Base-by-base conservation (phyloP, 768 basidiomycete genomes). In the Panaeolus cyanescens region DNA sequence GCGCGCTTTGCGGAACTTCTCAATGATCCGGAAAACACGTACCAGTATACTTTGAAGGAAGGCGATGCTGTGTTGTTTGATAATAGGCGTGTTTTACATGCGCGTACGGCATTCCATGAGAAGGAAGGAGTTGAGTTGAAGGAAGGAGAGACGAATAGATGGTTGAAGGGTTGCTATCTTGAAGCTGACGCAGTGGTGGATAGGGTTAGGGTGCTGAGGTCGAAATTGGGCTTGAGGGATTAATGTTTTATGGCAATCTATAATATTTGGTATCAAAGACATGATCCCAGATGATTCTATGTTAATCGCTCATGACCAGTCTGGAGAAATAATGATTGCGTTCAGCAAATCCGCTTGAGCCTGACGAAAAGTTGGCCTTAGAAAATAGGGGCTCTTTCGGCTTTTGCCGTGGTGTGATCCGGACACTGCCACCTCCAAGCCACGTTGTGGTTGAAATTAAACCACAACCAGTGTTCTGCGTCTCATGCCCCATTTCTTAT, bases 51-150 rank as follows among this genome's bases (percentile, higher is more conserved):
- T 53, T 75, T 98, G 42, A 72, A 76, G 31, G 93, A 95, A 74
- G 93, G 94, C 31, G 93, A 96, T 62, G 88, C 89, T 5, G 94
- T 92, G 19, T 55, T 96, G 9, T 99, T 99, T 66, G 96, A 98
- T 70, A 99, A 99, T 68, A 80, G 95, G 25, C 80, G 96, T 15
- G 86, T 96, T 3, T 72, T 98, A 62, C 96, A 99, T 72, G 94
- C 92, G 0, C 79, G 96, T 22, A 91, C 88, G 0, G 89, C 87
- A 12, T 99, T 98, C 69, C 77, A 82, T 33, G 76, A 78, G 28
- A 68, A 66, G 56, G 73, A 70, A 15, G 77, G 68, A 30, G 73
- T 69, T 10, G 72, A 64, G 32, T 72, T 65, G n/a, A 64, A 67
- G 17, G 79, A 83, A 28, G 84, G 82, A 32, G 83, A 83, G 59